Conservation (phyloP, 371 early-diverging fungal species). For the Fennellomyces sp. region DNA sequence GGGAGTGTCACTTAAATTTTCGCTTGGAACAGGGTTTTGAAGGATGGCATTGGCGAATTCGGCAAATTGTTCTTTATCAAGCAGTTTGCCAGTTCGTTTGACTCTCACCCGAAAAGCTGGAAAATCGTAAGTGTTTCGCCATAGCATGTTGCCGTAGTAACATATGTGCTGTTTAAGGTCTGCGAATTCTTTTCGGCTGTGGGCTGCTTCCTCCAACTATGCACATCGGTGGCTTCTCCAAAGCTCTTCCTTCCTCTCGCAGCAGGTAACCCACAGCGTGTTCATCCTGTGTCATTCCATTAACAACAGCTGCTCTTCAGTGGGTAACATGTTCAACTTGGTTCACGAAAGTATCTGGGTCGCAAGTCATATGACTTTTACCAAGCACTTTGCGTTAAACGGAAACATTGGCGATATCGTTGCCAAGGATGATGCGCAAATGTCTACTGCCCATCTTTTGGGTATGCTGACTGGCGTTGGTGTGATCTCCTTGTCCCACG, state of each 20-base stretch:
- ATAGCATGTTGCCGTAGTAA: neutral
- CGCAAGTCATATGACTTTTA: slow-evolving; percentile 77
- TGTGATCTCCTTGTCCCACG: slow-evolving; percentile 59
- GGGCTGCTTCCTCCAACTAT: slow-evolving; percentile 65
- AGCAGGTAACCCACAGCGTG: slow-evolving; percentile 26
- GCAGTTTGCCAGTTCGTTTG: slow-evolving; percentile 68
- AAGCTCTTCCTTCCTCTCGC: slow-evolving; percentile 64
- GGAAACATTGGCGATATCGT: slow-evolving; percentile 75
- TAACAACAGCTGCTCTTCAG: too few relatives aligned
- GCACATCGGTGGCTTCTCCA: slow-evolving; percentile 56
- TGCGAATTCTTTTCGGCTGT: slow-evolving; percentile 51
- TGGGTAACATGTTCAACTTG: slow-evolving; percentile 63
- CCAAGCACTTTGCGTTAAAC: slow-evolving; percentile 62
- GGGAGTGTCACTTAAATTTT: too few relatives aligned
- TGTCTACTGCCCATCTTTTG: slow-evolving; percentile 69
- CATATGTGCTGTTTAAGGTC: slow-evolving; percentile 28
- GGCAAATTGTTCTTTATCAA: slow-evolving; percentile 79
- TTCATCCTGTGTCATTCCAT: too few relatives aligned
- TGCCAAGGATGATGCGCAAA: slow-evolving; percentile 76
- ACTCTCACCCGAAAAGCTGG: slow-evolving; percentile 78
- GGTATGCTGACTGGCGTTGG: slow-evolving; percentile 71
- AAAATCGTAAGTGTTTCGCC: slow-evolving; percentile 55
- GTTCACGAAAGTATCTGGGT: slow-evolving; percentile 72
- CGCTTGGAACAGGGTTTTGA: slow-evolving; percentile 67
- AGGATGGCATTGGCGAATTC: slow-evolving; percentile 74